Evolutionary conservation across 345 rosid species (phyloP), one percentile per base, ranked within the genome.

Genomic region (Geranium brycei): DNA sequence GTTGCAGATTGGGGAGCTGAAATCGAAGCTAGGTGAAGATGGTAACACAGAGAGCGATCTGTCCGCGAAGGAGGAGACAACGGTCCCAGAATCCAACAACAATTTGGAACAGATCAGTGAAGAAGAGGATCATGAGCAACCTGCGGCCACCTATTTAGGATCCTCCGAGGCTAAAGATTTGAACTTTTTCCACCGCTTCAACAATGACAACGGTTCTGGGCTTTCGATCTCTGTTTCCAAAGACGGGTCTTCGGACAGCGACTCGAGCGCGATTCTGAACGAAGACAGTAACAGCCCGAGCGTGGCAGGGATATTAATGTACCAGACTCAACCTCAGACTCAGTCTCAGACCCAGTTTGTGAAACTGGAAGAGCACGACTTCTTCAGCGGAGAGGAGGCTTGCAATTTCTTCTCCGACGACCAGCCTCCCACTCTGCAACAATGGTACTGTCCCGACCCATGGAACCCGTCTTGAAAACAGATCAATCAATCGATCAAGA

Each of bases 391-490:
- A 14, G 97, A 90, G 13, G 97, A 88, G 70, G 76, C 93, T 11
- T 87, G 91, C 62, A 85, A 81, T 17, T 83, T 85, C 76, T 93
- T 87, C 75, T 87, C 91, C 1, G 95, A 87, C 60, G 96, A 93
- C 60, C 99, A 90, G 51, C 76, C 95, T 15, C 99, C 97, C 15
- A 72, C 83, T 31, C 88, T 93, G 31, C 41, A 35, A 35, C 89
- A 75, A 10, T 92, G 98, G 96, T 87, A 82, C 74, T 82, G 77
- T 67, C 67, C 72, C 66, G 85, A 82, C 55, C 85, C 79, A 64
- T 84, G 89, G 92, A 79, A 67, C 72, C 5, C 41, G 5, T 35
- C 41, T 35, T 35, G 5, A 35, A 7, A 35, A 35, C 10, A 35
- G 41, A 35, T 35, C 41, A 35, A 35, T 35, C 41, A 35, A 35